Evolutionary conservation across 352 stramenopile species (phyloP), one percentile per base, ranked within the genome.

Genomic region (Phytophthora cryptogea): DNA sequence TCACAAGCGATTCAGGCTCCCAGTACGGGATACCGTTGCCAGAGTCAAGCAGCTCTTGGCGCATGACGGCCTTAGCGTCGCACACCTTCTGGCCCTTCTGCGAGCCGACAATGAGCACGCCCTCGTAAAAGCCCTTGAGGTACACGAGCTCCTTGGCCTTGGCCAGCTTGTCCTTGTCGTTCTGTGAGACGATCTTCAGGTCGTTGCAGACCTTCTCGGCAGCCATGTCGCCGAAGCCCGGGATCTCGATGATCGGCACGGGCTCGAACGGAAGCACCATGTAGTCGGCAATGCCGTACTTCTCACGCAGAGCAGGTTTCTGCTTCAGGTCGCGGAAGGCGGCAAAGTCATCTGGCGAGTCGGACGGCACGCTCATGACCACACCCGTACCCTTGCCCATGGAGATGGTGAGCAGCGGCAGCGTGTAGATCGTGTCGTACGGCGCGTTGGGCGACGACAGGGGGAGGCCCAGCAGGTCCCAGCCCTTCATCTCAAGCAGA

Each of bases 161-260:
- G 14, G 92, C 90, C 26, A 99, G 87, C 71, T 99, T 99, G 32
- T 98, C 96, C 74, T 97, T 98, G 79, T 99, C 98, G 76, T 99
- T 99, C 69, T 97, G 90, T 52, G 90, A 97, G 50, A 97, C 98
- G 46, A 99, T 98, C 72, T 99, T 98, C 6, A 99, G 86, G 63
- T 99, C 97, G 63, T 98, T 87, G 68, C 89, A 97, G 62, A 99
- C 95, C 59, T 95, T 97, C 14, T 98, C 94, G 13, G 97, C 98
- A 8, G 95, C 94, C 52, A 91, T 90, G 64, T 98, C 87, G 33
- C 98, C 98, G 59, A 99, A 99, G 43, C 97, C 97, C 23, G 97
- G 97, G 71, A 99, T 99, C 37, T 98, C 92, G 65, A 99, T 99
- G 80, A 99, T 99, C 10, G 97, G 97, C 30, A 99, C 95, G n/a